phyloP scores from a whole-genome alignment of 2,329 filamentous ascomycete species.

The Pseudocercospora pini-densiflorae region DNA sequence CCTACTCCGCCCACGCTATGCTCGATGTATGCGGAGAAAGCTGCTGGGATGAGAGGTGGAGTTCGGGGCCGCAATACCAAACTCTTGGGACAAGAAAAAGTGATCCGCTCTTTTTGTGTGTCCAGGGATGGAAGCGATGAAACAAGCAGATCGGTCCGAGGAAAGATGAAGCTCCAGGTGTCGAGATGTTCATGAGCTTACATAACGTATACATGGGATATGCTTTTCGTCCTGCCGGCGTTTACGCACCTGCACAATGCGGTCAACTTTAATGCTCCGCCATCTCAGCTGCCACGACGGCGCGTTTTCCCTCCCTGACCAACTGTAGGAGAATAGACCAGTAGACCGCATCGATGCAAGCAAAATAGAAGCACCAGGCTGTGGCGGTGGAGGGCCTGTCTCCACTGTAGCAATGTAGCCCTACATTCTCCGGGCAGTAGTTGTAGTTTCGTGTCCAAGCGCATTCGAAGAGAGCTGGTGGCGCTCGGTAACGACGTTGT shows the following conservation, averaged over 20 bases:
- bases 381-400: not conserved
- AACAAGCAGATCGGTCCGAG: not conserved
- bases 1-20: not conserved
- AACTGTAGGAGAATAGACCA: not conserved
- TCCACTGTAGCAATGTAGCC: not conserved
- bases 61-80: not conserved
- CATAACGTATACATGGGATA: not conserved
- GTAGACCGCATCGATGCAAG: not conserved
- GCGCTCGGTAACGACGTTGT: too few species aligned
- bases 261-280: not conserved
- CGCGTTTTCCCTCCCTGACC: not conserved
- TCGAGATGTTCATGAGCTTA: not conserved
- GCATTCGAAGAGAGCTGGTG: too few species aligned
- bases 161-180: not conserved
- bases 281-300: not conserved
- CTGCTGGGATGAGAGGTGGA: not conserved
- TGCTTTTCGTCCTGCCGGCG: not conserved
- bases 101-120: not conserved
- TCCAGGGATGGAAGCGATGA: not conserved
- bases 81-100: not conserved
- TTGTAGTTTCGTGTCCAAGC: too few species aligned
- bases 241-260: not conserved
- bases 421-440: not conserved
- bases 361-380: not conserved
- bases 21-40: slow-evolving; percentile 6